phyloP scores from a whole-genome alignment of 1,284 basidiomycete species.

The Microbotryum violaceum region DNA sequence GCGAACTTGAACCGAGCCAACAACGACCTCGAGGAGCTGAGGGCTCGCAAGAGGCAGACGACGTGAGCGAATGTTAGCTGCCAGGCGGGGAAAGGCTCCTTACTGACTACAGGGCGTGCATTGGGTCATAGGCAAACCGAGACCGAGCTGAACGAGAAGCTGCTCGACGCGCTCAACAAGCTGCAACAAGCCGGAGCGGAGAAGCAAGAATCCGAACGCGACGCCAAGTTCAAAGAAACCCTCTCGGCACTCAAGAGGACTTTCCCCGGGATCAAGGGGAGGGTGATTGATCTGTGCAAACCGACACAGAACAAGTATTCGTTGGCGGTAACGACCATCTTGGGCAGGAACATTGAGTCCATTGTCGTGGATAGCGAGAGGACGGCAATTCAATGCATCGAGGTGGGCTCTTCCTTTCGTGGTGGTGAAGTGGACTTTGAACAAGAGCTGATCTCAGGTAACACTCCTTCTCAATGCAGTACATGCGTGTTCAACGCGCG shows the following conservation, averaged over 20 bases:
- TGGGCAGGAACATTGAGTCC: constrained; percentile 91
- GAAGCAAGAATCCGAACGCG: constrained; percentile 74
- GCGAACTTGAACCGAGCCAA: constrained; percentile 63
- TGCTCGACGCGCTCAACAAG: constrained; percentile 72
- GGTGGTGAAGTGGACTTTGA: background rate
- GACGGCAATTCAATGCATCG: constrained; percentile 94
- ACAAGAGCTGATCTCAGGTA: background rate
- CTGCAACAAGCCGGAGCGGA: constrained; percentile 82
- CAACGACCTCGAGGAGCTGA: constrained; percentile 44
- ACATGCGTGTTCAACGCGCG: constrained; percentile 86
- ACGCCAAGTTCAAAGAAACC: constrained; percentile 76
- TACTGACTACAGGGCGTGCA: background rate
- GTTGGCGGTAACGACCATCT: constrained; percentile 83
- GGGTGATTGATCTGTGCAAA: constrained; percentile 86
- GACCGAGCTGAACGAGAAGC: constrained; percentile 81
- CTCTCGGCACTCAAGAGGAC: constrained; percentile 72
- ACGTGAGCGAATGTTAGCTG: constrained; percentile 1
- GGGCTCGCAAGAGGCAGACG: constrained; percentile 16
- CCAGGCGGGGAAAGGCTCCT: background rate
- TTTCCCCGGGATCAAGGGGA: constrained; percentile 63
- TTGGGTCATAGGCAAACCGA: constrained; percentile 61
- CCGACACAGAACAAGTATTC: constrained; percentile 90
- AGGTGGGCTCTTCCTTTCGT: constrained; percentile 48
- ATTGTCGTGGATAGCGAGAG: constrained; percentile 94
- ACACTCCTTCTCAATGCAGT: constrained; percentile 48